Percentiles rank a stretch among this genome's conserved stretches.
These are phyloP conservation scores for Sphaerostilbella broomeana DNA, from an alignment of 2,329 filamentous ascomycete species.

Conservation along the genomic window DNA sequence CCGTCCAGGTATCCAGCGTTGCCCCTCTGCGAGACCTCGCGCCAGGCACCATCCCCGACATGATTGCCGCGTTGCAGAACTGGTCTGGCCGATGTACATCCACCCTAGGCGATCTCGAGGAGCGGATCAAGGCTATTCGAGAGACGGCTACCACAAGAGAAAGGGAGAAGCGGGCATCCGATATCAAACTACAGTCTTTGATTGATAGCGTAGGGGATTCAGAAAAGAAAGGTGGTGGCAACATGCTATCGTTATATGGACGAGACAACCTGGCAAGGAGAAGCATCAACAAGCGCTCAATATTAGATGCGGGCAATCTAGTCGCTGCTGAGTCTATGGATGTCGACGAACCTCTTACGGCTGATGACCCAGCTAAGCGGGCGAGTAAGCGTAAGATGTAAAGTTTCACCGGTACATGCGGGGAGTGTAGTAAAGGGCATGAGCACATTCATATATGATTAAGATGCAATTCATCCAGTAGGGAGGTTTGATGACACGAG, in stretches of 20 bases:
- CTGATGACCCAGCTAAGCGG: constrained; percentile 44
- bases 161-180: constrained; percentile 41
- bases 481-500: constrained; percentile 20
- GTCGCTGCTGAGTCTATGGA: constrained; percentile 48
- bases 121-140: constrained; percentile 63
- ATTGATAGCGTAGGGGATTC: constrained; percentile 40
- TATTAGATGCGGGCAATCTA: constrained; percentile 38
- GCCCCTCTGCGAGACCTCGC: constrained; percentile 80
- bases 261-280: constrained; percentile 23
- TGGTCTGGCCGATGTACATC: constrained; percentile 76
- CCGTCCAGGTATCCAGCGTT: constrained; percentile 72
- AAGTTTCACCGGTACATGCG: background rate
- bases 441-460: constrained; percentile 6
- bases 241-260: constrained; percentile 12
- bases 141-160: constrained; percentile 48
- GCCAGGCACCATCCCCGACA: constrained; percentile 61
- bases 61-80: constrained; percentile 60
- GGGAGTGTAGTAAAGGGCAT: constrained; percentile 3
- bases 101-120: constrained; percentile 68
- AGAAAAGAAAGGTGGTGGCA: constrained; percentile 29
- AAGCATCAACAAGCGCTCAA: constrained; percentile 27
- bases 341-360: constrained; percentile 45
- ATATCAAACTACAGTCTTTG: constrained; percentile 42
- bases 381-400: constrained; percentile 50
- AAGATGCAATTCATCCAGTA: constrained; percentile 4